Percentiles rank a stretch among this genome's conserved stretches.
These are phyloP conservation scores for Fusarium virguliforme DNA, from an alignment of 2,329 filamentous ascomycete genomes.

Conservation along the genomic window DNA sequence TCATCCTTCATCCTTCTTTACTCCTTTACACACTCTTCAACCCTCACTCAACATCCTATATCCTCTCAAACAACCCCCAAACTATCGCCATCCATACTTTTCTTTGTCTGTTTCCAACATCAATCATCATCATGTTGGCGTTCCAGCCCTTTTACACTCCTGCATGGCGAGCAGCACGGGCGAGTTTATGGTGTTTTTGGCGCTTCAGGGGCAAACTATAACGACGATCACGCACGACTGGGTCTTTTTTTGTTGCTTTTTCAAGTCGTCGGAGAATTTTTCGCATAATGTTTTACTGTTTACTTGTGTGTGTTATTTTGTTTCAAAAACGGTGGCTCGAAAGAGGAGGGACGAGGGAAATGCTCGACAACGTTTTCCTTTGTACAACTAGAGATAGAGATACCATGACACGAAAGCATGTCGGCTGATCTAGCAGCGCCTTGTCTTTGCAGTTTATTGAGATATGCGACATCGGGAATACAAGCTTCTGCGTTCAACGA, in stretches of 20 bases:
- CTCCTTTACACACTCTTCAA: not conserved
- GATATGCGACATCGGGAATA: constrained; percentile 13
- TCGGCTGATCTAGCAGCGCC: constrained; percentile 33
- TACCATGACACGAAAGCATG: constrained; percentile 43
- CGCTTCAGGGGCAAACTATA: constrained; percentile 36
- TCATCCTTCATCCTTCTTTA: not conserved
- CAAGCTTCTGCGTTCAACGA: constrained; percentile 1
- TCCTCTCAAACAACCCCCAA: constrained; percentile 8
- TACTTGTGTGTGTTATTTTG: constrained; percentile 12
- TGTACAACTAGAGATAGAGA: constrained; percentile 53
- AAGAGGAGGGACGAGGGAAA: constrained; percentile 18
- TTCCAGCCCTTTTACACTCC: constrained; percentile 29
- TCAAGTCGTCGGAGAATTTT: constrained; percentile 26
- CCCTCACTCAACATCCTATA: constrained; percentile 11
- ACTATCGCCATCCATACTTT: constrained; percentile 47
- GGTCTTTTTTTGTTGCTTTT: constrained; percentile 21
- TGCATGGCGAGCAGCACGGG: constrained; percentile 46
- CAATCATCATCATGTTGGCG: constrained; percentile 17
- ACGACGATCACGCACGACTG: constrained; percentile 45
- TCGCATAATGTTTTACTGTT: constrained; percentile 35
- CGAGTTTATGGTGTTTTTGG: constrained; percentile 36
- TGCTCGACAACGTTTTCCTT: constrained; percentile 40
- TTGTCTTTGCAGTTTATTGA: constrained; percentile 26
- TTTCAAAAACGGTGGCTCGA: constrained; percentile 43
- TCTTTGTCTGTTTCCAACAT: constrained; percentile 29